Percentiles rank a stretch among this genome's conserved stretches.
phyloP scores from a whole-genome alignment of 345 rosid genomes.

The Rubroshorea leprosula region DNA sequence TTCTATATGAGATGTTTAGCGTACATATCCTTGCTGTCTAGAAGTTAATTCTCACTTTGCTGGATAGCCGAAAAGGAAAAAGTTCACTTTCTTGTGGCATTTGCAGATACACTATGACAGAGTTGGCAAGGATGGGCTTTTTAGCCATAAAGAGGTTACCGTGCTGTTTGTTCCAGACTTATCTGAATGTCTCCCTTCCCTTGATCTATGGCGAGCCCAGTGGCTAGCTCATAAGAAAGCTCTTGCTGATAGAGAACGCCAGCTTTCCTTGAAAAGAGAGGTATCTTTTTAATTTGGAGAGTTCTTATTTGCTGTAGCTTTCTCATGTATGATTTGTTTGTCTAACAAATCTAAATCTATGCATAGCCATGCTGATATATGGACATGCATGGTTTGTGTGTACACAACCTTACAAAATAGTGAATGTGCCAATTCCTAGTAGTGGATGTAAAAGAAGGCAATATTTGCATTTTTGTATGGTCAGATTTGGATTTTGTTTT shows the following conservation, averaged over 20 bases:
- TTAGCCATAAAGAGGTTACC: slow-evolving; percentile 80
- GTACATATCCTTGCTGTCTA: background rate
- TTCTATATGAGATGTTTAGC: background rate
- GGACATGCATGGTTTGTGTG: background rate
- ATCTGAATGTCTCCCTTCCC: slow-evolving; percentile 80
- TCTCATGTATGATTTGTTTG: background rate
- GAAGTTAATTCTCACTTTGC: slow-evolving; percentile 8
- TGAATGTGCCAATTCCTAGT: too few relatives aligned
- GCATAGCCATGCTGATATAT: background rate
- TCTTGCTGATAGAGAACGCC: slow-evolving; percentile 57
- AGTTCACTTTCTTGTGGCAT: slow-evolving; percentile 11
- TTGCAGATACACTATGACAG: slow-evolving; percentile 93
- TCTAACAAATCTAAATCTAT: background rate
- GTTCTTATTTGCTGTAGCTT: background rate
- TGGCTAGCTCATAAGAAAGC: slow-evolving; percentile 80
- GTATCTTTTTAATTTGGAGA: slow-evolving; percentile 18
- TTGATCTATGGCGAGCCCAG: slow-evolving; percentile 67
- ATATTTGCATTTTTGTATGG: too few relatives aligned
- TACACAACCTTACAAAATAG: too few relatives aligned
- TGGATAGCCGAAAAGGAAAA: too few relatives aligned
- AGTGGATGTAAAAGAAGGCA: too few relatives aligned
- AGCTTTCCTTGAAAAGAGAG: slow-evolving; percentile 47
- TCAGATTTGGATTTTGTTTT: too few relatives aligned
- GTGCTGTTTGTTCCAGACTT: slow-evolving; percentile 92
- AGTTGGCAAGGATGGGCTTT: slow-evolving; percentile 75